phyloP scores from a whole-genome alignment of 2,329 filamentous ascomycete genomes.

The Aspergillus clavatus region DNA sequence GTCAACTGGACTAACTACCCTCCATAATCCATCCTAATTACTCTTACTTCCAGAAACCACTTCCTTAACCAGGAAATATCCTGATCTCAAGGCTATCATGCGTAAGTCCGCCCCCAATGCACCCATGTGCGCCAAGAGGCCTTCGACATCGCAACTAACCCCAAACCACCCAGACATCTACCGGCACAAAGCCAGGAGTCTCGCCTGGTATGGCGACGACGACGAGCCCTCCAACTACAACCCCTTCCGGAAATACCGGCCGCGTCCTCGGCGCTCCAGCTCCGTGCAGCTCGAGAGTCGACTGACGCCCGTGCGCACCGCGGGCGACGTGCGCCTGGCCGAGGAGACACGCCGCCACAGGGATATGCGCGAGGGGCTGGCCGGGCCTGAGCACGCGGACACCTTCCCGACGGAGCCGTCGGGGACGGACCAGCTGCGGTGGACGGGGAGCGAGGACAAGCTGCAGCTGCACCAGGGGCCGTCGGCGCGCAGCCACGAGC shows the following conservation, averaged over 20 bases:
- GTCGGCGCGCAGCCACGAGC: slow-evolving; percentile 27
- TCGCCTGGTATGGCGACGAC: slow-evolving; percentile 41
- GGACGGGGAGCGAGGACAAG: slow-evolving; percentile 11
- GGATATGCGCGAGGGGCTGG: slow-evolving; percentile 23
- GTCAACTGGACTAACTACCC: too few species aligned
- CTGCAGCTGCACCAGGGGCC: too few species aligned
- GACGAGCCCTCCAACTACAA: slow-evolving; percentile 35
- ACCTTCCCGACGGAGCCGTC: slow-evolving; percentile 24
- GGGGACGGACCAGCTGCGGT: slow-evolving; percentile 16
- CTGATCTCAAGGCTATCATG: too few species aligned
- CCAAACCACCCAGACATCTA: slow-evolving; percentile 39
- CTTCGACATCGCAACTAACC: too few species aligned
- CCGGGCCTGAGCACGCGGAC: slow-evolving; percentile 20
- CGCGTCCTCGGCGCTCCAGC: slow-evolving; percentile 22
- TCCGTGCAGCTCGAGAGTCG: slow-evolving; percentile 30
- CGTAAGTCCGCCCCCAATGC: too few species aligned
- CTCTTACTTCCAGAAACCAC: too few species aligned
- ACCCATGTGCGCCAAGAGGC: too few species aligned
- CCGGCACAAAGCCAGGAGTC: slow-evolving; percentile 32
- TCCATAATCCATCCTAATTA: too few species aligned
- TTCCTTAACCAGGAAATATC: too few species aligned
- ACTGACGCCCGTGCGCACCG: slow-evolving; percentile 17
- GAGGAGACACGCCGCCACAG: slow-evolving; percentile 20
- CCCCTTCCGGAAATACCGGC: slow-evolving; percentile 39
- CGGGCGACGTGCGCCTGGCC: slow-evolving; percentile 20